These are phyloP conservation scores for Pneumocystis oryctolagi DNA, from an alignment of 1,139 yeast species.

Conservation along the genomic window DNA sequence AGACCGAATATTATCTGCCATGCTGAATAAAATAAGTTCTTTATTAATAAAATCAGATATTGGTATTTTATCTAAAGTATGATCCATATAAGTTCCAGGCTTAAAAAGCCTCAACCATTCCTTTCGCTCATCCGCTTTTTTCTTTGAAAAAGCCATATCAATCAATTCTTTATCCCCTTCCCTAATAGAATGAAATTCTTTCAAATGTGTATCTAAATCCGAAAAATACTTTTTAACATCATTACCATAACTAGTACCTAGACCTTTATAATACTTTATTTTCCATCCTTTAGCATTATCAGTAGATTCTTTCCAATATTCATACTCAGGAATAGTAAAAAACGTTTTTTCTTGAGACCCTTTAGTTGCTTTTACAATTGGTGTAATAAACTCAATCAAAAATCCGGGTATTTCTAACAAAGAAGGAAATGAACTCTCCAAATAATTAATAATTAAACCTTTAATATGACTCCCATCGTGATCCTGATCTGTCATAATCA, in stretches of 20 bases:
- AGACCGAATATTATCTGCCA: conserved; percentile 93
- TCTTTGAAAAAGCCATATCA: conserved; percentile 88
- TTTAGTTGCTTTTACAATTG: conserved; percentile 74
- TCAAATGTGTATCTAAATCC: conserved; percentile 72
- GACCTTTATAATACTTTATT: conserved; percentile 93
- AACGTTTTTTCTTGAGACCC: conserved; percentile 56
- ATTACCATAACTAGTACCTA: conserved; percentile 75
- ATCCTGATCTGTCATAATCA: conserved; percentile 99
- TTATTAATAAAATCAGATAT: conserved; percentile 89
- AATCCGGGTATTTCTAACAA: conserved; percentile 82
- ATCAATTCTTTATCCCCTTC: conserved; percentile 68
- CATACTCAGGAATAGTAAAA: conserved; percentile 93
- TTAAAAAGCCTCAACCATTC: conserved; percentile 84
- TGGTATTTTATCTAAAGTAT: conserved; percentile 62
- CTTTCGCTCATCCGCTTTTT: conserved; percentile 92
- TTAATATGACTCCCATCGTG: conserved; percentile 98
- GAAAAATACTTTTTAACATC: conserved; percentile 87
- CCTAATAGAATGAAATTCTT: conserved; percentile 67
- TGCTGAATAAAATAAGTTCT: conserved; percentile 82
- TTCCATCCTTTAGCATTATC: conserved; percentile 70
- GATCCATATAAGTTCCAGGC: conserved; percentile 89
- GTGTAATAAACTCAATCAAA: conserved; percentile 85
- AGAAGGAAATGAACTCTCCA: conserved; percentile 92
- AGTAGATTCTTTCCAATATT: conserved; percentile 76
- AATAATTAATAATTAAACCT: conserved; percentile 83